Conservation (phyloP, 192 early-diverging fungal species). For the Backusella circina region DNA sequence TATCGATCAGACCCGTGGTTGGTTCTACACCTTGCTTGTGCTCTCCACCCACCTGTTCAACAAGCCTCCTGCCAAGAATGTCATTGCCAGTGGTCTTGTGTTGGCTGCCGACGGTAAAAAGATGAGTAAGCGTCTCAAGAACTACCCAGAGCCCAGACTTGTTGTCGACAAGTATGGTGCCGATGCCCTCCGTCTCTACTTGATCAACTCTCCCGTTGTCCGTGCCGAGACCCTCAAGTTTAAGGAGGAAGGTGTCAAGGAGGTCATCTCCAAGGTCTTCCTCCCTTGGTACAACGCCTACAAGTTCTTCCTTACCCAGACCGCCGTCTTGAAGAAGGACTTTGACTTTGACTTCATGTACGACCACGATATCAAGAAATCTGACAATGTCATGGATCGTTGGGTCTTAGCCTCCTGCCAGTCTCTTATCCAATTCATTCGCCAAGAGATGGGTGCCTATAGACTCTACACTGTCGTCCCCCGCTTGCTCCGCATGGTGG, state of each 20-base stretch:
- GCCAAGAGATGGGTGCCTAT: slow-evolving; percentile 92
- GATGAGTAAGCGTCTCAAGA: slow-evolving; percentile 98
- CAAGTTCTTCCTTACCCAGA: slow-evolving; percentile 93
- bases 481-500: slow-evolving; percentile 83
- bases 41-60: slow-evolving; percentile 95
- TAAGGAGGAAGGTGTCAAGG: slow-evolving; percentile 97
- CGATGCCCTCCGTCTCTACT: slow-evolving; percentile 90
- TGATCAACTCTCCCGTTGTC: slow-evolving; percentile 98
- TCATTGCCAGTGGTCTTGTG: slow-evolving; percentile 96
- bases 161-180: slow-evolving; percentile 90
- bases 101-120: slow-evolving; percentile 98
- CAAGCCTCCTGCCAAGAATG: slow-evolving; percentile 93
- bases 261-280: slow-evolving; percentile 89
- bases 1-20: slow-evolving; percentile 98
- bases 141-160: slow-evolving; percentile 90
- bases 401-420: slow-evolving; percentile 97
- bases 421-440: slow-evolving; percentile 89
- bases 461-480: slow-evolving; percentile 98
- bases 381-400: slow-evolving; percentile 93
- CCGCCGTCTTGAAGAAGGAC: slow-evolving; percentile 87
- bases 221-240: slow-evolving; percentile 93
- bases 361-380: slow-evolving; percentile 64
- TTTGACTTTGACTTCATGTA: slow-evolving; percentile 78
- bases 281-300: slow-evolving; percentile 99
- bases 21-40: slow-evolving; percentile 99